phyloP scores from a whole-genome alignment of 768 basidiomycete species.

The Asterophora parasitica region DNA sequence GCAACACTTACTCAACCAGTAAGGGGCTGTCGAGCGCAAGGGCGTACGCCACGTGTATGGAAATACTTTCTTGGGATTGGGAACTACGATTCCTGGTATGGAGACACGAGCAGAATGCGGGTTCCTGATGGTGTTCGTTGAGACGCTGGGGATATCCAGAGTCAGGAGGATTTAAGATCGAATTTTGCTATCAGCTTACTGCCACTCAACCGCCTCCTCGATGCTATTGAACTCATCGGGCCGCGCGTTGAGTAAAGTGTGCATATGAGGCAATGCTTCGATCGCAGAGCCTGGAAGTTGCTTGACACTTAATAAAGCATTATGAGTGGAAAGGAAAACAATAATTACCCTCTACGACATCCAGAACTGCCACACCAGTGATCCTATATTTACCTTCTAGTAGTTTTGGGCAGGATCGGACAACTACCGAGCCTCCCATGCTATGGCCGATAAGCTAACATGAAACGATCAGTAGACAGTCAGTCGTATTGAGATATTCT shows the following conservation, averaged over 20 bases:
- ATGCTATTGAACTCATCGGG: conserved; percentile 81
- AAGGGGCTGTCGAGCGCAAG: conserved; percentile 77
- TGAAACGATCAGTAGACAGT: background rate
- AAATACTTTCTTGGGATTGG: conserved; percentile 34
- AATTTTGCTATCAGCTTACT: conserved; percentile 50
- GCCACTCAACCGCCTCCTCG: conserved; percentile 92
- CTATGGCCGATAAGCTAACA: conserved; percentile 85
- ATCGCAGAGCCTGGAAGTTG: conserved; percentile 73
- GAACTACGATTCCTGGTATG: conserved; percentile 71
- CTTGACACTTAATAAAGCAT: background rate
- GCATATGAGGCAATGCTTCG: conserved; percentile 92
- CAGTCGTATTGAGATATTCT: background rate
- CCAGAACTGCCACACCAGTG: conserved; percentile 74
- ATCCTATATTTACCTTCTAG: conserved; percentile 66
- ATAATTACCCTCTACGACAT: conserved; percentile 78
- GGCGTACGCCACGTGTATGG: conserved; percentile 80
- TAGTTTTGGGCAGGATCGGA: conserved; percentile 62
- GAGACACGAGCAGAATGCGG: conserved; percentile 80
- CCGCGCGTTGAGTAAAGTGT: conserved; percentile 75
- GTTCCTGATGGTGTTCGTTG: conserved; percentile 81
- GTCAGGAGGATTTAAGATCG: conserved; percentile 1
- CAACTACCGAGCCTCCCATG: conserved; percentile 92
- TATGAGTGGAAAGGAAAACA: background rate
- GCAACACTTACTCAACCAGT: conserved; percentile 71
- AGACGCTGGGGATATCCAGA: conserved; percentile 43